These are phyloP conservation scores for Cyathus striatus DNA, from an alignment of 768 basidiomycete species.

Conservation along the genomic window DNA sequence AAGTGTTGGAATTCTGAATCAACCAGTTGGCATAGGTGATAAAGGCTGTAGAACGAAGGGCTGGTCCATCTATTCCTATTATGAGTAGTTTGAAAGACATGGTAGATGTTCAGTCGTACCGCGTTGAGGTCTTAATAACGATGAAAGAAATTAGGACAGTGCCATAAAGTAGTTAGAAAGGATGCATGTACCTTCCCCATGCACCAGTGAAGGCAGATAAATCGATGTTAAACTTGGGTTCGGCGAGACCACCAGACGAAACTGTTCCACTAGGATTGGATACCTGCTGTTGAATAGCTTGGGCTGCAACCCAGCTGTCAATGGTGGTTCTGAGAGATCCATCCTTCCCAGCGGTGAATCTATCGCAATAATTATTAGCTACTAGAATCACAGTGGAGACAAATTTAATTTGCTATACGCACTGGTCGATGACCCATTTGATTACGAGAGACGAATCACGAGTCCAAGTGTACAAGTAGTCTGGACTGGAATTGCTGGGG, in stretches of 20 bases:
- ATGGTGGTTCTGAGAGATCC: slow-evolving; percentile 42
- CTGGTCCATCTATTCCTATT: slow-evolving; percentile 79
- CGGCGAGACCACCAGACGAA: slow-evolving; percentile 67
- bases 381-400: not conserved
- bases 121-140: no score
- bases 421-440: slow-evolving; percentile 52
- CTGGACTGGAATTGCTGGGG: slow-evolving; percentile 44
- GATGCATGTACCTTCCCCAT: slow-evolving; percentile 59
- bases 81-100: no score
- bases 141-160: no score
- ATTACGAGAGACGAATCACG: slow-evolving; percentile 73
- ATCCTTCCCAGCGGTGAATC: slow-evolving; percentile 48
- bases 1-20: slow-evolving; percentile 40
- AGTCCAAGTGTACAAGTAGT: slow-evolving; percentile 76
- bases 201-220: slow-evolving; percentile 53
- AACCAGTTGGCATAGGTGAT: slow-evolving; percentile 72
- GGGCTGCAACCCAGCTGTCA: slow-evolving; percentile 53
- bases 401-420: slow-evolving; percentile 6
- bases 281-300: slow-evolving; percentile 57
- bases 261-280: slow-evolving; percentile 67
- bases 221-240: slow-evolving; percentile 73
- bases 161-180: no score
- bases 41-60: slow-evolving; percentile 64
- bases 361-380: slow-evolving; percentile 32
- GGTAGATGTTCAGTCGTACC: no score